Base-by-base conservation (phyloP, 257 asterid genomes). In the Solanum lycopersicoides region DNA sequence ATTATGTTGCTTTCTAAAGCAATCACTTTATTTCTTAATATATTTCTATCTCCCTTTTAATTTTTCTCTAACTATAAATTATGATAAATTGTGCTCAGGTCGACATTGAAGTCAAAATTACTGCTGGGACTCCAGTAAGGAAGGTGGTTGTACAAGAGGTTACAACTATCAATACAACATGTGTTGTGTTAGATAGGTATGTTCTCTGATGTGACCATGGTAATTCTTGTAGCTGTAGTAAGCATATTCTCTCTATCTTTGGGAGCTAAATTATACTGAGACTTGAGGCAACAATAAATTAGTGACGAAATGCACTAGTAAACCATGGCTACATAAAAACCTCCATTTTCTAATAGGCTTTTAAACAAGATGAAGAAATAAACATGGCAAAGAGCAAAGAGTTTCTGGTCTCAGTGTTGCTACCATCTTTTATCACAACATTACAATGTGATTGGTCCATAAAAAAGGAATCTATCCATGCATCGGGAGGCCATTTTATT, bases 111-210 rank as follows among this genome's bases (percentile, higher is more conserved):
- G 97, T 94, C 66, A 95, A 95, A 91, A 88, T 95, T 86, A 85
- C 86, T 34, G 98, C 93, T 83, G 98, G 98, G 83, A 91, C 94
- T 86, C 98, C 98, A 5, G 59, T 87, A 28, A 88, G 80, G 91
- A 90, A 88, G 45, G 91, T 94, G 56, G 83, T 95, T 35, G 85
- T 91, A 41, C 98, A 95, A 88, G 97, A 94, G 91, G 88, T 93
- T 74, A 66, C 86, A 76, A 66, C 88, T 79, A 88, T 90, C 45
- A 89, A 92, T 59, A 89, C 97, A 28, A 86, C 92, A n/a, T 95
- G 96, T 95, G 93, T 92, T 60, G 86, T 95, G 85, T 92, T 95
- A 69, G 97, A 93, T 83, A 93, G 98, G 98, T 94, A 92, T 44
- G 21, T 23, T 87, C 65, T 8, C 65, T 45, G 84, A 79, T 79